A percentile compares a stretch with the other conserved stretches of the same genome.
Conservation (phyloP, 768 basidiomycete genomes). For the Trametes gibbosa region DNA sequence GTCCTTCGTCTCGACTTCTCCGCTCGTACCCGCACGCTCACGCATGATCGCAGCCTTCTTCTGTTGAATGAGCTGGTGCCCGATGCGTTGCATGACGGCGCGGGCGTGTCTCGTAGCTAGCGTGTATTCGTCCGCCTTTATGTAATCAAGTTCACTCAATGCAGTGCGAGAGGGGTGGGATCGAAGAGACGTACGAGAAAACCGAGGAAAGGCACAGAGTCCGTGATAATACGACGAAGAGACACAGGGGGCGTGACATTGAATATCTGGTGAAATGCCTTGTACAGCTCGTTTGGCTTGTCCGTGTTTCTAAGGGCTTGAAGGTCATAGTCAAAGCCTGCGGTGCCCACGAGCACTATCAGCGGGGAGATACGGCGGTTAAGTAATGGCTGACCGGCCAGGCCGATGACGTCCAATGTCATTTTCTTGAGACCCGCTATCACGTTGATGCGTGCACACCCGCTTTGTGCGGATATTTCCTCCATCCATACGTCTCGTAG, state of each 20-base stretch:
- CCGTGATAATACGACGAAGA: neutral
- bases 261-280: neutral
- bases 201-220: constrained; percentile 24
- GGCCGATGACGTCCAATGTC: constrained; percentile 2
- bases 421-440: neutral
- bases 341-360: neutral
- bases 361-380: neutral
- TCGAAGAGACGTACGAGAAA: constrained; percentile 15
- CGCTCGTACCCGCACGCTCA: constrained; percentile 21
- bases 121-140: constrained; percentile 7
- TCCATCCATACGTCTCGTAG: neutral
- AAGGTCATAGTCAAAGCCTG: constrained; percentile 34
- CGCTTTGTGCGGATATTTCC: neutral
- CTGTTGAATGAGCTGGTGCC: constrained; percentile 28
- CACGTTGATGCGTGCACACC: neutral
- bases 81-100: constrained; percentile 28
- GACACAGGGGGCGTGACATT: neutral
- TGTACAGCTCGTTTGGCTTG: constrained; percentile 28
- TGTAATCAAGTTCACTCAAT: neutral
- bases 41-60: constrained; percentile 34
- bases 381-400: neutral
- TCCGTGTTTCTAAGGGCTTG: constrained; percentile 26
- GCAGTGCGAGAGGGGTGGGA: neutral
- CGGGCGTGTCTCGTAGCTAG: constrained; percentile 8
- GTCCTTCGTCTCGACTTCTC: constrained; percentile 32